phyloP scores from a whole-genome alignment of 2,329 filamentous ascomycete genomes.

The Sporothrix brunneoviolacea region DNA sequence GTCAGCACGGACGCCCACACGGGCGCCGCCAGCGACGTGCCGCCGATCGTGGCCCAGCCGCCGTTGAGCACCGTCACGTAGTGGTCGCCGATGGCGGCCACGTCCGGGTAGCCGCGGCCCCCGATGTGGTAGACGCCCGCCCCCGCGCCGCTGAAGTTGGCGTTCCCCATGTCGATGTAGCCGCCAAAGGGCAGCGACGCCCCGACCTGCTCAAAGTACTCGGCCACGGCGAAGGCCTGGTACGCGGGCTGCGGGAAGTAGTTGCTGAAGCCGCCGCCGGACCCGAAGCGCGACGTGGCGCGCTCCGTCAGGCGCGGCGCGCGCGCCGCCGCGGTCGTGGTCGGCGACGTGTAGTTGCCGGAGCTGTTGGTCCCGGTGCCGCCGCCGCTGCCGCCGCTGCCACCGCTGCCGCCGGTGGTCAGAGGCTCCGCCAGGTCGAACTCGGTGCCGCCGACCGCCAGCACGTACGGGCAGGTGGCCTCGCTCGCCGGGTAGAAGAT shows the following conservation, averaged over 20 bases:
- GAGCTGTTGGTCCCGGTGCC: not conserved
- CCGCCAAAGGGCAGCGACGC: constrained; percentile 17
- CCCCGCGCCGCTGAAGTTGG: constrained; percentile 10
- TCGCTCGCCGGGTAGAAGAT: constrained; percentile 21
- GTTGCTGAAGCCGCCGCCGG: constrained; percentile 41
- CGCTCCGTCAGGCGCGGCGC: constrained; percentile 16
- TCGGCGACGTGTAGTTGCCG: constrained; percentile 7
- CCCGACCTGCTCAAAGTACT: constrained; percentile 34
- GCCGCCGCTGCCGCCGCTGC: not conserved
- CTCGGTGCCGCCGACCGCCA: constrained; percentile 45
- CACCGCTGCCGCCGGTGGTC: too few relatives aligned
- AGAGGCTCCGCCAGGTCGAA: constrained; percentile 21
- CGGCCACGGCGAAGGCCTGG: constrained; percentile 33
- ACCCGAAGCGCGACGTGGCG: constrained; percentile 23
- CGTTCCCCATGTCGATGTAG: constrained; percentile 19
- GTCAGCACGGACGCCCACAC: constrained; percentile 51
- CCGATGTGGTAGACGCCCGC: constrained; percentile 20
- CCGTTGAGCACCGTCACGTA: constrained; percentile 23
- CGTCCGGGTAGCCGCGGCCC: constrained; percentile 24
- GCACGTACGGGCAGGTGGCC: constrained; percentile 40
- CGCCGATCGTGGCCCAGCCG: constrained; percentile 32
- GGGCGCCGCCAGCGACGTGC: constrained; percentile 51
- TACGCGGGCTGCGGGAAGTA: constrained; percentile 38
- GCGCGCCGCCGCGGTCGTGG: not conserved
- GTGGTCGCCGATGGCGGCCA: constrained; percentile 23